Evolutionary conservation across 2,329 filamentous ascomycete species (phyloP).

Genomic region (Phialemonium atrogriseum): DNA sequence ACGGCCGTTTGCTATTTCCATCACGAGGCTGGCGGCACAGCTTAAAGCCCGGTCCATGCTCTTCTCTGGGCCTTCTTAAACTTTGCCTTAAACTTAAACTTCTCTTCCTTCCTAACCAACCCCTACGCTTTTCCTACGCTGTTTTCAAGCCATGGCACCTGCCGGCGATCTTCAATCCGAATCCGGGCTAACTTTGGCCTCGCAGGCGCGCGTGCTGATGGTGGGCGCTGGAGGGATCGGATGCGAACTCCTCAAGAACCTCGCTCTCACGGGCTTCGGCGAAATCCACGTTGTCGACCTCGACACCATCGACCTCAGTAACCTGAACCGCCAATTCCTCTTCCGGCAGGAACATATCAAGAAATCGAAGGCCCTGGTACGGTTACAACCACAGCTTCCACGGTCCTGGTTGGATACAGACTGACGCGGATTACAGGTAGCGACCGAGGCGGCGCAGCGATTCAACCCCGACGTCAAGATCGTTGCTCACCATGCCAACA

Average conservation of each 20-base stretch:
- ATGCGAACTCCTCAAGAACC: conserved; percentile 94
- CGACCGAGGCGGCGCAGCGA: conserved; percentile 79
- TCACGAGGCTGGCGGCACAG: neutral
- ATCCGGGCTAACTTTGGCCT: conserved; percentile 23
- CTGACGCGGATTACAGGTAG: conserved; percentile 50
- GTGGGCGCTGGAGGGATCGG: conserved; percentile 96
- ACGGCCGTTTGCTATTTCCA: too few species aligned
- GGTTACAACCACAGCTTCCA: conserved; percentile 22
- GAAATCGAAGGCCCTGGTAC: conserved; percentile 85
- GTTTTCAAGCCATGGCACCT: conserved; percentile 2
- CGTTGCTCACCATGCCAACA: conserved; percentile 85
- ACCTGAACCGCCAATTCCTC: conserved; percentile 94
- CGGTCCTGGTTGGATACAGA: neutral
- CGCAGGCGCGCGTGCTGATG: conserved; percentile 77
- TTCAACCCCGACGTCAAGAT: conserved; percentile 89
- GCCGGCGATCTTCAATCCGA: conserved; percentile 5
- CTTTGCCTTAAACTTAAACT: too few species aligned
- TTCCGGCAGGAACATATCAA: conserved; percentile 97
- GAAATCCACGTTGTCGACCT: conserved; percentile 94
- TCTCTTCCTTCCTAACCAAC: neutral
- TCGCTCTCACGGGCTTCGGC: conserved; percentile 84
- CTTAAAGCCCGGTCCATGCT: neutral
- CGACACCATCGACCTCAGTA: conserved; percentile 96
- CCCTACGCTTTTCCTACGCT: conserved; percentile 1
- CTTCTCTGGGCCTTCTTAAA: neutral